Conservation (phyloP, 371 early-diverging fungal genomes). For the Syncephalastrum contaminatum region DNA sequence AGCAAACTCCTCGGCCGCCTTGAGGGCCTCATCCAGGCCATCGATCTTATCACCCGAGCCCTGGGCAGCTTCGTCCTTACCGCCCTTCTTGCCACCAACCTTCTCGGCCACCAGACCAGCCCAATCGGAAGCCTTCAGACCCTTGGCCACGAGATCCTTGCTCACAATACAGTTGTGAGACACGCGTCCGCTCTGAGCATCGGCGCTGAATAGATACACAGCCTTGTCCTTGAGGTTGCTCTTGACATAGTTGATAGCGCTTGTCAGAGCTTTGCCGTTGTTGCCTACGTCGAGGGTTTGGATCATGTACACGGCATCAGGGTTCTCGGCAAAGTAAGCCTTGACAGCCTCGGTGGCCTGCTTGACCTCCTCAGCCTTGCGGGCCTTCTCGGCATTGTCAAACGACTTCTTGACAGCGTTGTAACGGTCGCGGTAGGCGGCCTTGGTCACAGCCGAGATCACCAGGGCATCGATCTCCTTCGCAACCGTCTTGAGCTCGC, state of each 20-base stretch:
- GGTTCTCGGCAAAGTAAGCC: constrained; percentile 71
- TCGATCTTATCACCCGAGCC: constrained; percentile 71
- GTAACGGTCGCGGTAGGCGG: constrained; percentile 69
- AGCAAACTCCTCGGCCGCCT: constrained; percentile 77
- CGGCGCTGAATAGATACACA: constrained; percentile 80
- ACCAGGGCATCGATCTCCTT: constrained; percentile 81
- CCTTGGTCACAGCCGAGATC: constrained; percentile 83
- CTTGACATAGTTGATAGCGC: constrained; percentile 81
- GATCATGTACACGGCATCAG: constrained; percentile 61
- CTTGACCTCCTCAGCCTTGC: constrained; percentile 83
- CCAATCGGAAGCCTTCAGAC: constrained; percentile 91
- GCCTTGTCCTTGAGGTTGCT: constrained; percentile 75
- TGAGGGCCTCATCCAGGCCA: constrained; percentile 72
- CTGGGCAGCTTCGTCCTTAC: constrained; percentile 85
- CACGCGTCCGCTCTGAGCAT: constrained; percentile 68
- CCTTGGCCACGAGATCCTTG: constrained; percentile 62
- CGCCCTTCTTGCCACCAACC: constrained; percentile 91
- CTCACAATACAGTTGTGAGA: constrained; percentile 84
- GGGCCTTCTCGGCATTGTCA: constrained; percentile 87
- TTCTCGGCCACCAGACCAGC: constrained; percentile 75
- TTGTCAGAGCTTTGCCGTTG: constrained; percentile 73
- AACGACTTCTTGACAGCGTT: constrained; percentile 76
- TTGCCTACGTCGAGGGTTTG: constrained; percentile 65
- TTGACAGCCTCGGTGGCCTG: constrained; percentile 79
- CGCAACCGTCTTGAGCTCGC: constrained; percentile 73